Percentiles rank a stretch among this genome's conserved stretches.
These are phyloP conservation scores for Nowakowskiella sp. DNA, from an alignment of 192 early-diverging fungal species.

Conservation along the genomic window DNA sequence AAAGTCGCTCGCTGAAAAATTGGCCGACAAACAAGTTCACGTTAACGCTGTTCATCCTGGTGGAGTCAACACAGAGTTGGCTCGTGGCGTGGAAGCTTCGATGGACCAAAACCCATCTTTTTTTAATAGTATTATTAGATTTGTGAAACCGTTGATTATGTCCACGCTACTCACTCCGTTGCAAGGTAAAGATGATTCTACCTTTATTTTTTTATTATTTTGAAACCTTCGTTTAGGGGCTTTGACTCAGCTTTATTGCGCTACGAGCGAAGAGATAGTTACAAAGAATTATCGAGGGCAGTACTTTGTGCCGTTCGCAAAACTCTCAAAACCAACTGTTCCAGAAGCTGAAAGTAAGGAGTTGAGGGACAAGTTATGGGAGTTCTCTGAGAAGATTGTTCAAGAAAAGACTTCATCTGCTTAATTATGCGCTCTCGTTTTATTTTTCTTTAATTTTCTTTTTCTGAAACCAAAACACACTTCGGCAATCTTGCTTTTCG, in stretches of 20 bases:
- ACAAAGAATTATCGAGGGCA: conserved; percentile 12
- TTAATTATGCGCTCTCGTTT: too few species aligned
- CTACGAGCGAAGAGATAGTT: conserved; percentile 11
- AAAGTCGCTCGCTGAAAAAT: conserved; percentile 19
- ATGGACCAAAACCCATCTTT: not conserved
- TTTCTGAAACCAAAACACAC: too few species aligned
- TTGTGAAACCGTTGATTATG: not conserved
- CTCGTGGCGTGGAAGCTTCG: conserved; percentile 11
- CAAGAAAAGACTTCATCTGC: too few species aligned
- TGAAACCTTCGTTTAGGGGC: conserved; percentile 17
- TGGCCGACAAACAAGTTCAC: conserved; percentile 21
- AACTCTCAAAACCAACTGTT: not conserved
- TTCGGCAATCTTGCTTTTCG: too few species aligned
- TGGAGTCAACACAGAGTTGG: conserved; percentile 42
- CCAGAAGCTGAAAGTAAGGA: conserved; percentile 7
- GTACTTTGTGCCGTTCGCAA: conserved; percentile 17
- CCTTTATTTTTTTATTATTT: conserved; percentile 12
- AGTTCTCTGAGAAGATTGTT: conserved; percentile 21
- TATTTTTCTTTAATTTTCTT: too few species aligned
- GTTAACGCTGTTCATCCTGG: conserved; percentile 46
- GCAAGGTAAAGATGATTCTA: not conserved
- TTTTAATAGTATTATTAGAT: not conserved
- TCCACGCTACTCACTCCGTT: not conserved
- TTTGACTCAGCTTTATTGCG: conserved; percentile 10
- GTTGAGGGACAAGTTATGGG: conserved; percentile 31